These are phyloP conservation scores for Mercurialis annua DNA, from an alignment of 345 rosid genomes.

Conservation along the genomic window DNA sequence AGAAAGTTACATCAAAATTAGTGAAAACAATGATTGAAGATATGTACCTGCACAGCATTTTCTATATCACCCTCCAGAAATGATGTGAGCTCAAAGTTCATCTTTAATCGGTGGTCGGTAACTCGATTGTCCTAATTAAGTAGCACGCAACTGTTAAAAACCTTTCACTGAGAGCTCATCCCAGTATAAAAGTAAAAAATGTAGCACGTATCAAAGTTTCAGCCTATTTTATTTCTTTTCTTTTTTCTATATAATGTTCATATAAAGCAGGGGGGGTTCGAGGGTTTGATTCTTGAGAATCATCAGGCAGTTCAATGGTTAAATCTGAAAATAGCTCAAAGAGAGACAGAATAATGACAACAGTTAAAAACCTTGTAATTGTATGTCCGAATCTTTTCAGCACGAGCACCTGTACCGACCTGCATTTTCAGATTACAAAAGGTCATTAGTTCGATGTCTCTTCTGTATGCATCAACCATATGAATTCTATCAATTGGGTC, in stretches of 20 bases:
- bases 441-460: slow-evolving; percentile 11
- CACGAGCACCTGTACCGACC: slow-evolving; percentile 95
- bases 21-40: background rate
- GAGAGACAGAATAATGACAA: background rate
- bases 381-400: slow-evolving; percentile 95
- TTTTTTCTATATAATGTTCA: background rate
- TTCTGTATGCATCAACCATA: background rate
- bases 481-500: background rate
- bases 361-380: slow-evolving; percentile 62
- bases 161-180: slow-evolving; percentile 4
- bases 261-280: background rate
- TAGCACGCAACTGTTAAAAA: slow-evolving; percentile 1
- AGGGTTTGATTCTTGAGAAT: background rate
- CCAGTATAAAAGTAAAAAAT: background rate
- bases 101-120: slow-evolving; percentile 92
- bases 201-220: background rate
- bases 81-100: slow-evolving; percentile 75
- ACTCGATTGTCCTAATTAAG: slow-evolving; percentile 76
- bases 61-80: slow-evolving; percentile 81
- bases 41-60: slow-evolving; percentile 73
- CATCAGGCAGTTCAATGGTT: background rate
- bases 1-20: background rate
- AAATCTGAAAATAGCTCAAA: background rate
- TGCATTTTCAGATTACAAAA: slow-evolving; percentile 26
- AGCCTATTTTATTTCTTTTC: background rate